A percentile compares a stretch with the other conserved stretches of the same genome.
phyloP scores from a whole-genome alignment of 352 stramenopile species.

The Globisporangium okanoganense region DNA sequence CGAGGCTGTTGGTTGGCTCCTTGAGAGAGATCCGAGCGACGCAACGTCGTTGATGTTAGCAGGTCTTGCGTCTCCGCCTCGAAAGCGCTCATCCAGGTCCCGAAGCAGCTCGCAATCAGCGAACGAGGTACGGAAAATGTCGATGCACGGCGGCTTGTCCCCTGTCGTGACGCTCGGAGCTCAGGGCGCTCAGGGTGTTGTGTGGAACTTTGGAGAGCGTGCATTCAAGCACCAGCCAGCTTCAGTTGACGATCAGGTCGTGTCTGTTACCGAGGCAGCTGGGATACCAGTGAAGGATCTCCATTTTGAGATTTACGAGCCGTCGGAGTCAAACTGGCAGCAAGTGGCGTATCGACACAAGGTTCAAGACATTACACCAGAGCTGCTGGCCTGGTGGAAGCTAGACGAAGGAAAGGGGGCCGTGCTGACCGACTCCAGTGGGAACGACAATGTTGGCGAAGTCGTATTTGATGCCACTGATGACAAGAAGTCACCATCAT shows the following conservation, averaged over 20 bases:
- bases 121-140: not conserved
- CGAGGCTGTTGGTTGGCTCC: constrained; percentile 38
- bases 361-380: constrained; percentile 49
- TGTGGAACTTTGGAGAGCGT: constrained; percentile 70
- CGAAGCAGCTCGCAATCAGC: constrained; percentile 12
- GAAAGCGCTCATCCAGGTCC: constrained; percentile 5
- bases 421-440: constrained; percentile 36
- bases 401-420: constrained; percentile 46
- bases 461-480: not conserved
- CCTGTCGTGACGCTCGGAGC: constrained; percentile 41
- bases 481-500: not conserved
- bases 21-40: constrained; percentile 15
- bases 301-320: constrained; percentile 64
- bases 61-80: not conserved
- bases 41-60: not conserved
- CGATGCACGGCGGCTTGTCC: constrained; percentile 6
- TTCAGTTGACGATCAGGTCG: constrained; percentile 9
- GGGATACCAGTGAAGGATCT: constrained; percentile 23
- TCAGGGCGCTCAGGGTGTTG: constrained; percentile 54
- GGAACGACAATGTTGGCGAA: constrained; percentile 14
- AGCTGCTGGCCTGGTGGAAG: constrained; percentile 54
- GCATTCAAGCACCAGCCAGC: constrained; percentile 47
- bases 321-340: constrained; percentile 43
- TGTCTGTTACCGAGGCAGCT: constrained; percentile 33
- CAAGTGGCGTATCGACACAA: constrained; percentile 56